These are phyloP conservation scores for Clarireedia paspali DNA, from an alignment of 2,329 filamentous ascomycete genomes.

Conservation along the genomic window DNA sequence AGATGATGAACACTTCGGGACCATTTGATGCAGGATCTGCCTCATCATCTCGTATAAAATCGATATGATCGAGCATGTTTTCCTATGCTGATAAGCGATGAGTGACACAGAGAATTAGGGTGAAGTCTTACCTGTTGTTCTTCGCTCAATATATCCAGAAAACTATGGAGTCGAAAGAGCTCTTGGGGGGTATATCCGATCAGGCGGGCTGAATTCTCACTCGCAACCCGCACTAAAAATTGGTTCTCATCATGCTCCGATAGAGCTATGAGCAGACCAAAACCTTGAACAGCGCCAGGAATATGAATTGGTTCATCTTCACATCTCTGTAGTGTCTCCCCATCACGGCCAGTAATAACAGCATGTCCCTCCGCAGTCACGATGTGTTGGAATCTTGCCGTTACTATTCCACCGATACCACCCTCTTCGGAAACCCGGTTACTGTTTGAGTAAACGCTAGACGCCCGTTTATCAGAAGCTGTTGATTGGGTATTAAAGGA, in stretches of 20 bases:
- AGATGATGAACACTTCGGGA: slow-evolving; percentile 78
- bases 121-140: slow-evolving; percentile 5
- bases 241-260: slow-evolving; percentile 62
- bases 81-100: slow-evolving; percentile 48
- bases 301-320: slow-evolving; percentile 90
- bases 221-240: slow-evolving; percentile 64
- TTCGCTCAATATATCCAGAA: slow-evolving; percentile 57
- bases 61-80: slow-evolving; percentile 76
- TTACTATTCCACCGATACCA: slow-evolving; percentile 39
- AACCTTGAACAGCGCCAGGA: slow-evolving; percentile 49
- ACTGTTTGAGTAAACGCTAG: not conserved
- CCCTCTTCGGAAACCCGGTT: slow-evolving; percentile 9
- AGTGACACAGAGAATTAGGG: not conserved
- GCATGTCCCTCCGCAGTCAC: slow-evolving; percentile 71
- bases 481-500: slow-evolving; percentile 10
- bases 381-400: slow-evolving; percentile 71
- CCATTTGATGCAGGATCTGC: slow-evolving; percentile 68
- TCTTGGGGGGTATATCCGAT: slow-evolving; percentile 71
- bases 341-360: slow-evolving; percentile 72
- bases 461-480: not conserved
- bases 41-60: slow-evolving; percentile 80
- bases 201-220: slow-evolving; percentile 70
- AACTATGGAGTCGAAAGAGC: slow-evolving; percentile 66
- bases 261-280: slow-evolving; percentile 69
- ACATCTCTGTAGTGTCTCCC: slow-evolving; percentile 65